Conservation (phyloP, 2,329 filamentous ascomycete genomes). For the Epichloe coenophiala region DNA sequence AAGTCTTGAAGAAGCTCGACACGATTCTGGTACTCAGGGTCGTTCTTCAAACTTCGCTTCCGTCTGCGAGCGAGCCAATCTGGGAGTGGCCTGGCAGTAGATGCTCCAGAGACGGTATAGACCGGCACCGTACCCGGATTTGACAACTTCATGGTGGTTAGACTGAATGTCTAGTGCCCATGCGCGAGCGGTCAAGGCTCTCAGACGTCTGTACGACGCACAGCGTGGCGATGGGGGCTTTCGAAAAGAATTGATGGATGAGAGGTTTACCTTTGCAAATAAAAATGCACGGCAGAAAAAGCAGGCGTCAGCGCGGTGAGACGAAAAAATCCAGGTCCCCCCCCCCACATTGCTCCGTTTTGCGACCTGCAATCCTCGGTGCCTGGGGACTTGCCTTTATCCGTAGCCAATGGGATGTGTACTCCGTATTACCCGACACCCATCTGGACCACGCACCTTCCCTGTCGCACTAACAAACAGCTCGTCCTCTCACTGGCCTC, state of each 20-base stretch:
- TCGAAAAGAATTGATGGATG: neutral
- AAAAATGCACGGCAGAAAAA: neutral
- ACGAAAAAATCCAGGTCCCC: neutral
- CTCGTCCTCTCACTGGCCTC: neutral
- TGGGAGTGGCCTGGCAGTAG: slow-evolving; percentile 73
- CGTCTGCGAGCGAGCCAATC: slow-evolving; percentile 88
- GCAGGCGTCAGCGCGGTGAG: neutral
- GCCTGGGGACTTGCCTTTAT: too few relatives aligned
- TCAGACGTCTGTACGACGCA: neutral
- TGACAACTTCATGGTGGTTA: slow-evolving; percentile 56
- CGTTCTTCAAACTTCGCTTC: slow-evolving; percentile 84
- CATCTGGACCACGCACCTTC: neutral
- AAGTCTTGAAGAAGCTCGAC: slow-evolving; percentile 95
- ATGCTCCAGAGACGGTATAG: slow-evolving; percentile 88
- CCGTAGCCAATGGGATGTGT: too few relatives aligned
- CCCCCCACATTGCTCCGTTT: neutral
- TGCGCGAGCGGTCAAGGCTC: neutral
- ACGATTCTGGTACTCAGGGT: slow-evolving; percentile 83
- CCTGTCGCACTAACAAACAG: slow-evolving; percentile 1
- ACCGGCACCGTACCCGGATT: slow-evolving; percentile 76
- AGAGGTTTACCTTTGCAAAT: neutral
- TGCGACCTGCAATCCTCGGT: neutral
- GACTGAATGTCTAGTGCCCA: neutral
- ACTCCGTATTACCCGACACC: neutral
- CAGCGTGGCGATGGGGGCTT: neutral